Evolutionary conservation across 2,329 filamentous ascomycete species (phyloP), one percentile per base, ranked within the genome.

Genomic region (Thermothelomyces thermophilus): DNA sequence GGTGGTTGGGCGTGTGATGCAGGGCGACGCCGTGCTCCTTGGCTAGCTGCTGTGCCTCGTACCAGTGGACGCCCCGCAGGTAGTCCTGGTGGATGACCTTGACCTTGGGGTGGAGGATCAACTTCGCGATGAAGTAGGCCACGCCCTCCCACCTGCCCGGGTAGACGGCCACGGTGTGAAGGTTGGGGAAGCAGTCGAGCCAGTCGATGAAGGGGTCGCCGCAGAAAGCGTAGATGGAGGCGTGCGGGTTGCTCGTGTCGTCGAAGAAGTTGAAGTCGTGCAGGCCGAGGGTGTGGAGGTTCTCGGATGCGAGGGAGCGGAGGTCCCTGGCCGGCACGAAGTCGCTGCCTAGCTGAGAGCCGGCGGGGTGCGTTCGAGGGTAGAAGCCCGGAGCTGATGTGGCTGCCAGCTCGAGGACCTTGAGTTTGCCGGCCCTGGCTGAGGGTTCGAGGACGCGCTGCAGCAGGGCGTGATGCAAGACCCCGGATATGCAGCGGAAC

Each of bases 171-270:
- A 62, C 52, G 22, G 57, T 57, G 17, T 53, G 42, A 14, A 60
- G 46, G 2, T 46, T 51, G 8, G 58, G 57, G 40, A 60, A 62
- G 26, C 13, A 36, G 1, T 53, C 40, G 30, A 62, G 40, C 52
- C 52, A 60, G 24, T 55, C 51, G n/a, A 60, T 17, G 19, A 62
- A 57, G 20, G 57, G 57, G 34, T 53, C 30, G 39, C 55, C 57
- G 47, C 56, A 41, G 39, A 60, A 56, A 9, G n/a, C n/a, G 17
- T 14, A n/a, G 13, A 24, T 24, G 28, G 48, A 43, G 10, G 4
- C 17, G 3, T 5, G 30, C 13, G 34, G 37, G 45, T 48, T 17
- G 24, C 5, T 24, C 14, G 30, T 37, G 41, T 43, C 43, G 11
- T 33, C 16, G 14, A 33, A 30, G 41, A 47, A 60, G 49, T 59